A percentile compares a stretch with the other conserved stretches of the same genome.
Conservation (phyloP, 345 rosid genomes). For the Physaria fendleri region DNA sequence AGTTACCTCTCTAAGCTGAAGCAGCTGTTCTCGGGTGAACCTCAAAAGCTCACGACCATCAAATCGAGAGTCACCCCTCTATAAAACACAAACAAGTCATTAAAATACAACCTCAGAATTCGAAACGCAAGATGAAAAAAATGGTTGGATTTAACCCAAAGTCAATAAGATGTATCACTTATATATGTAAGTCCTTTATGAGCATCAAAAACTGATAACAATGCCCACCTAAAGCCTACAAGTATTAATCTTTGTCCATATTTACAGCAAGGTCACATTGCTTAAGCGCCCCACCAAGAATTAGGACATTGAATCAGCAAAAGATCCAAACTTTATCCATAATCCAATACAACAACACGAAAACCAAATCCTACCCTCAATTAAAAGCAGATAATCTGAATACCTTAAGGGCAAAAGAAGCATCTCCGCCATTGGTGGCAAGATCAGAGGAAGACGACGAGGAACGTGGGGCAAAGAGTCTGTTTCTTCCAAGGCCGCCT, state of each 20-base stretch:
- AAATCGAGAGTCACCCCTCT: constrained; percentile 64
- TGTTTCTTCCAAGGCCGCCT: constrained; percentile 31
- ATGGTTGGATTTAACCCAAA: background rate
- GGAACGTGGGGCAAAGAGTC: constrained; percentile 19
- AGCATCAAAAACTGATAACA: constrained; percentile 35
- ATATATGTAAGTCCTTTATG: constrained; percentile 44
- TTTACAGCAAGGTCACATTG: constrained; percentile 68
- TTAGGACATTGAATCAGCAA: constrained; percentile 45
- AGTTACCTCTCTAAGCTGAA: constrained; percentile 62
- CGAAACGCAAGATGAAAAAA: background rate
- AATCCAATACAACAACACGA: constrained; percentile 1
- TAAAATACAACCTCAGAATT: background rate
- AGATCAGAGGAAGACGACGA: constrained; percentile 17
- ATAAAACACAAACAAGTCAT: constrained; percentile 17
- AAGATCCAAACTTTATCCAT: constrained; percentile 1
- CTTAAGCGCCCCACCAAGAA: constrained; percentile 66
- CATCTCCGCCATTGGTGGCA: constrained; percentile 1
- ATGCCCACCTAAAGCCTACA: constrained; percentile 67
- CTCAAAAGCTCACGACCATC: constrained; percentile 57
- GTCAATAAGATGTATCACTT: background rate
- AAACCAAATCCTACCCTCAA: background rate
- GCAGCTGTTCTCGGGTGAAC: constrained; percentile 65
- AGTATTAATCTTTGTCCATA: constrained; percentile 48
- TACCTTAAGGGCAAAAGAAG: constrained; percentile 31
- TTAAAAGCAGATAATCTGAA: background rate